A percentile compares a stretch with the other conserved stretches of the same genome.
phyloP scores from a whole-genome alignment of 2,329 filamentous ascomycete species.

The Epichloe glyceriae region DNA sequence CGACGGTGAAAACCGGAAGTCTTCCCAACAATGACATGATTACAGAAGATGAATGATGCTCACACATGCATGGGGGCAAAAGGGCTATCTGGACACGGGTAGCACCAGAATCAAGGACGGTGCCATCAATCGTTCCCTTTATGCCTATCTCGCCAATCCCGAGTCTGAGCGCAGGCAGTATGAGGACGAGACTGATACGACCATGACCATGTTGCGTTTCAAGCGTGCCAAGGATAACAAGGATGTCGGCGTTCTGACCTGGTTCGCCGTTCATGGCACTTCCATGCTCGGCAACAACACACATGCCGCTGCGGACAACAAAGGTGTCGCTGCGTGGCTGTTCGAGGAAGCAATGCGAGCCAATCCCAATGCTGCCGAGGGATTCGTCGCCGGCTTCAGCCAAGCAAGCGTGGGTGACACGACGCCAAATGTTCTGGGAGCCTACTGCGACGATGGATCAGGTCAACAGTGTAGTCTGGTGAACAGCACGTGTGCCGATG shows the following conservation, averaged over 20 bases:
- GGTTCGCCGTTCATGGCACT: constrained; percentile 87
- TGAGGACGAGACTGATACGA: constrained; percentile 37
- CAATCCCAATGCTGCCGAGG: constrained; percentile 42
- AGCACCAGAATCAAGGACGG: constrained; percentile 57
- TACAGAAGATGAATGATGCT: not conserved
- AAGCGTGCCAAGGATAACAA: constrained; percentile 60
- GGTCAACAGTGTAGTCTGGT: constrained; percentile 58
- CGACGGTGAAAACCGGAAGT: no score
- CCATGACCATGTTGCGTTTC: constrained; percentile 67
- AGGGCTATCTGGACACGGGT: constrained; percentile 58
- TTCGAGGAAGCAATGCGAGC: constrained; percentile 57
- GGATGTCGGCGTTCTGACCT: constrained; percentile 70
- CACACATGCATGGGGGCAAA: not conserved
- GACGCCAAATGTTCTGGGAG: constrained; percentile 74
- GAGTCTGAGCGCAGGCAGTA: constrained; percentile 61
- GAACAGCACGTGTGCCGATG: constrained; percentile 70
- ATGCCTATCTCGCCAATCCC: constrained; percentile 79
- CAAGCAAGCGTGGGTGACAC: constrained; percentile 89
- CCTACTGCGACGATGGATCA: constrained; percentile 79
- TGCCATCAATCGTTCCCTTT: constrained; percentile 82
- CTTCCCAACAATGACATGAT: no score
- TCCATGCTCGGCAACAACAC: constrained; percentile 89
- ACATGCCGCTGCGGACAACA: constrained; percentile 86
- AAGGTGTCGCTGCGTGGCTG: constrained; percentile 78
- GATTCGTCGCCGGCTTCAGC: constrained; percentile 83